A percentile compares a stretch with the other conserved stretches of the same genome.
Conservation (phyloP, 306 rosid species). For the Parietaria judaica region DNA sequence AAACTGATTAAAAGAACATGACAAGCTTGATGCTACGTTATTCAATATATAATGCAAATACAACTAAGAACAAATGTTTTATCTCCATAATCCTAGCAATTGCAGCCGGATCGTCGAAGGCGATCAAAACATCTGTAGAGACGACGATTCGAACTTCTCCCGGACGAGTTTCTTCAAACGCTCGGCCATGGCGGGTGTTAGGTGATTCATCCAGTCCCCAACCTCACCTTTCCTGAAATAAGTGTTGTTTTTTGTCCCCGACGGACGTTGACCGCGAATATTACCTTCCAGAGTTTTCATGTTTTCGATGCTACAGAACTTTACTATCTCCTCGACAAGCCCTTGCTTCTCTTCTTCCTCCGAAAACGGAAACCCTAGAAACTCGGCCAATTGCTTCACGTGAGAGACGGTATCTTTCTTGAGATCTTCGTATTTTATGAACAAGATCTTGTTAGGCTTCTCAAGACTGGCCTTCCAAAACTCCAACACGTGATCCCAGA, state of each 20-base stretch:
- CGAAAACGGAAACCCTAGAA: neutral
- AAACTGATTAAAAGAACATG: too few species aligned
- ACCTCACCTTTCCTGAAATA: neutral
- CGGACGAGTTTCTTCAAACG: neutral
- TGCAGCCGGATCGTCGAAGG: too few species aligned
- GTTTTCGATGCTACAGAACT: neutral
- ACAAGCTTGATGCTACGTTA: too few species aligned
- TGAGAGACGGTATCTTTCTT: neutral
- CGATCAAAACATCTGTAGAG: neutral
- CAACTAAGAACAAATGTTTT: too few species aligned
- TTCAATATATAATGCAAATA: too few species aligned
- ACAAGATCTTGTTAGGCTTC: neutral
- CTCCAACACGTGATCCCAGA: neutral
- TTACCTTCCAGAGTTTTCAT: neutral
- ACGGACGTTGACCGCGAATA: neutral
- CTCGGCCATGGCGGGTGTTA: neutral
- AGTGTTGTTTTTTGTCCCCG: neutral
- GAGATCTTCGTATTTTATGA: neutral
- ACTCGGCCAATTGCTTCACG: neutral
- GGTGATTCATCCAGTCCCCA: neutral
- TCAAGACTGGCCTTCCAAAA: neutral
- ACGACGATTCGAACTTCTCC: neutral
- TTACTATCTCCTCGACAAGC: neutral
- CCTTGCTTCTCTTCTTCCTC: slow-evolving; percentile 1
- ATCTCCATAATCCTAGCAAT: too few species aligned